Percentiles rank a stretch among this genome's conserved stretches.
These are phyloP conservation scores for Heracleum sosnowskyi DNA, from an alignment of 129 eudicot genomes.

Conservation along the genomic window DNA sequence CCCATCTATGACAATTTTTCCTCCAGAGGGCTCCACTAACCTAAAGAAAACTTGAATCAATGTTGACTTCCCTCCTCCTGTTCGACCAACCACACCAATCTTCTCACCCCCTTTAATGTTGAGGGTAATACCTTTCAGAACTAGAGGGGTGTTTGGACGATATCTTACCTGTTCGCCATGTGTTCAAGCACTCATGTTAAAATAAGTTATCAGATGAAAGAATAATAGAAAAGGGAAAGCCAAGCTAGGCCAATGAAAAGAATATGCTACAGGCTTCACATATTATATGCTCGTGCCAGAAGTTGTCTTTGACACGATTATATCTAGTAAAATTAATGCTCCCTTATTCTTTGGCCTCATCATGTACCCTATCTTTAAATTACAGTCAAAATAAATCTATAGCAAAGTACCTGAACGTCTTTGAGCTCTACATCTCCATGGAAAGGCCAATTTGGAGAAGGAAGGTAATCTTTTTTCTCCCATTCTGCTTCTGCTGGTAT, in stretches of 20 bases:
- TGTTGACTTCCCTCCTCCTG: slow-evolving; percentile 67
- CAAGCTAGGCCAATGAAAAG: neutral
- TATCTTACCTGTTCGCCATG: slow-evolving; percentile 47
- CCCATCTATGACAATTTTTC: slow-evolving; percentile 48
- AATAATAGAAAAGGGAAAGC: neutral
- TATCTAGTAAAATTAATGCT: neutral
- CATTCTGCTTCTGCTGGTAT: slow-evolving; percentile 93
- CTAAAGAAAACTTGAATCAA: slow-evolving; percentile 61
- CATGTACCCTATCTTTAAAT: neutral
- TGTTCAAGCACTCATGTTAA: neutral
- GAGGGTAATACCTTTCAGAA: slow-evolving; percentile 46
- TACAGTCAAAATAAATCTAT: neutral
- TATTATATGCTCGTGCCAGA: neutral
- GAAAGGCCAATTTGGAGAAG: slow-evolving; percentile 78
- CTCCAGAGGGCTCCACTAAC: slow-evolving; percentile 54
- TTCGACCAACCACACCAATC: slow-evolving; percentile 69
- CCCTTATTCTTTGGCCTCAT: neutral
- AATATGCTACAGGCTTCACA: neutral
- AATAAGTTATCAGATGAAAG: neutral
- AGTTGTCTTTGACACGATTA: neutral
- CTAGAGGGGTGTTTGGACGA: slow-evolving; percentile 51
- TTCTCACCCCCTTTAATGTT: slow-evolving; percentile 59
- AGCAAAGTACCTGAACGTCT: slow-evolving; percentile 58
- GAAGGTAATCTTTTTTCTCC: slow-evolving; percentile 51
- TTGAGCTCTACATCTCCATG: slow-evolving; percentile 71